Evolutionary conservation across 2,329 filamentous ascomycete genomes (phyloP), one percentile per base, ranked within the genome.

Genomic region (Acephala macrosclerotiorum): DNA sequence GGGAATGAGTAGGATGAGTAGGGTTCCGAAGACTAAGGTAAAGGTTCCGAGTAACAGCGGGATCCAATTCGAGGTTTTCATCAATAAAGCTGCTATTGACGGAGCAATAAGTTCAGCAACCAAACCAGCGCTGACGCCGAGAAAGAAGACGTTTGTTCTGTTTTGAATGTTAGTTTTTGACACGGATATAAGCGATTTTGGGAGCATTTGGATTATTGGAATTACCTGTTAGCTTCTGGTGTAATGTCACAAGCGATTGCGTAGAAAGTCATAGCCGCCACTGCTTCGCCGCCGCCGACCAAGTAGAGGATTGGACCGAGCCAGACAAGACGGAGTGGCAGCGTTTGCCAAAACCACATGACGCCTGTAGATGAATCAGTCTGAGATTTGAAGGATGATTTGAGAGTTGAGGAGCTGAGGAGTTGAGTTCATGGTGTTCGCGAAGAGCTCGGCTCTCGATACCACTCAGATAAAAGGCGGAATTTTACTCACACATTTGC

Each of bases 171-270:
- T 16, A 53, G 25, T 53, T 33, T 53, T 20, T 49, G 20, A 22
- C 3, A 53, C 26, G 11, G 14, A 29, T 14, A 29, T 6, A 3
- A n/a, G n/a, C 18, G 12, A 4, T 11, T 25, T 47, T 57, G 7
- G 22, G 26, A 29, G 9, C 29, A n/a, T 33, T 33, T 4, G 29
- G 29, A 33, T 5, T 33, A 33, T 18, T 9, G 9, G 3, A 67
- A 70, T 38, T 66, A 79, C 79, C 79, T 78, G 36, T 75, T 73
- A 7, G 75, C 75, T 40, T 80, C 77, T 1, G 76, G 74, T 0
- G 78, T 74, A 18, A 81, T 70, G 66, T 81, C 80, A 16, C 75
- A 76, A 7, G 75, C 70, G 49, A 80, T 79, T 22, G 78, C 77
- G 42, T 73, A 75, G 22, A 80, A 67, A 6, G 74, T 71, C 35